phyloP scores from a whole-genome alignment of 169 alveolate genomes.

The Miamiensis avidus region DNA sequence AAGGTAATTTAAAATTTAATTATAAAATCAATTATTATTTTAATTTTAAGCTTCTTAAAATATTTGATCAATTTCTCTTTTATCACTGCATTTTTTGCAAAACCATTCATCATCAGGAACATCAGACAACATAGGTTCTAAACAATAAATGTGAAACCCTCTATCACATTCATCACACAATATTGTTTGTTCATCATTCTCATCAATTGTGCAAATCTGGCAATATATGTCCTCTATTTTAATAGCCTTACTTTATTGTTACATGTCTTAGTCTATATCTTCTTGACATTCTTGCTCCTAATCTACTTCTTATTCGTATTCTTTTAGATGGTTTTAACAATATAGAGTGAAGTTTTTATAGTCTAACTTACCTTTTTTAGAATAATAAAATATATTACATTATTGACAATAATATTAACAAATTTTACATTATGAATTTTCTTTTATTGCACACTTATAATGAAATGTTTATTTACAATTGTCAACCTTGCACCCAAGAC shows the following conservation, averaged over 20 bases:
- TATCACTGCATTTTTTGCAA: constrained; percentile 38
- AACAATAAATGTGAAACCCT: constrained; percentile 64
- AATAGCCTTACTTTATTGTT: not conserved
- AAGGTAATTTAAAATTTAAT: no score
- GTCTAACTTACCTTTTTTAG: constrained; percentile 8
- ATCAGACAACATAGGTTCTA: constrained; percentile 30
- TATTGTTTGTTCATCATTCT: constrained; percentile 47
- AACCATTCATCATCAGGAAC: constrained; percentile 63
- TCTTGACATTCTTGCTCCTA: not conserved
- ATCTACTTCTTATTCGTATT: constrained; percentile 24
- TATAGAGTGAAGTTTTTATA: constrained; percentile 24
- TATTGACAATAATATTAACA: constrained; percentile 12
- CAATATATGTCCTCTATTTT: constrained; percentile 11
- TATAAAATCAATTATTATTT: no score
- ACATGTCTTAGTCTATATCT: not conserved
- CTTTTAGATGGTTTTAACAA: constrained; percentile 24
- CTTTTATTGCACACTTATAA: constrained; percentile 32
- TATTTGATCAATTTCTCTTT: not conserved
- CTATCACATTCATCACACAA: constrained; percentile 70
- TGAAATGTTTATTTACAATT: constrained; percentile 33
- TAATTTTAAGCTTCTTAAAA: no score
- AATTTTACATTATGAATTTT: not conserved
- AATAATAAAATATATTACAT: no score
- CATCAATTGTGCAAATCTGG: constrained; percentile 27
- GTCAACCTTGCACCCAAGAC: constrained; percentile 33